phyloP scores from a whole-genome alignment of 2,329 filamentous ascomycete species.

The Alternaria sp. region DNA sequence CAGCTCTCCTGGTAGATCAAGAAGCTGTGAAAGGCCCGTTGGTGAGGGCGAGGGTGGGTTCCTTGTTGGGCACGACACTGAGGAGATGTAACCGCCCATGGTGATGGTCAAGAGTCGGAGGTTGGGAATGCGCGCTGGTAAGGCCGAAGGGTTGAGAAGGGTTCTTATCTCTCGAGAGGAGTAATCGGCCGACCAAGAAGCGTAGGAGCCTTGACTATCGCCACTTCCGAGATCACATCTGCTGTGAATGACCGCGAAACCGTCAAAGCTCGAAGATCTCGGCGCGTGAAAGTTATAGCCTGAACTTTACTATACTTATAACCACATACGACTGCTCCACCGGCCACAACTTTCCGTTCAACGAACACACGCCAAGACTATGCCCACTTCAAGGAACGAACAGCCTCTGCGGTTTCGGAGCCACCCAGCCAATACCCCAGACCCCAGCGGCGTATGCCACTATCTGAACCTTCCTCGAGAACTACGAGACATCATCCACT shows the following conservation, averaged over 20 bases:
- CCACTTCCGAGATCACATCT: not conserved
- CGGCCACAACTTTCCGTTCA: not conserved
- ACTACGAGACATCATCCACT: not conserved
- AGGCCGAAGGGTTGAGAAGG: not conserved
- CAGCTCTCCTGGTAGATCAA: not conserved
- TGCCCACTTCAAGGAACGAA: not conserved
- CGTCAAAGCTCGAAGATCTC: not conserved
- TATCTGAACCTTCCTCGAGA: not conserved
- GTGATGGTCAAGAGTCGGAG: not conserved
- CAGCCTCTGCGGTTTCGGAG: not conserved
- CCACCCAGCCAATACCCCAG: not conserved
- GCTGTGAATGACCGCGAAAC: not conserved
- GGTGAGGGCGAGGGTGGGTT: not conserved
- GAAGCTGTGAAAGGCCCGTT: not conserved
- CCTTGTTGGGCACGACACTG: not conserved
- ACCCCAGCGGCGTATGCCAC: not conserved
- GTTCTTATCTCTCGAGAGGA: not conserved
- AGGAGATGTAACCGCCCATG: not conserved
- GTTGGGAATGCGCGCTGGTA: not conserved
- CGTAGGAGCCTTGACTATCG: not conserved
- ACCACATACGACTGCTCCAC: not conserved
- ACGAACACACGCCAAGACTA: not conserved
- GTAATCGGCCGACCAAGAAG: not conserved
- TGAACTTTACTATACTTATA: too few species aligned
- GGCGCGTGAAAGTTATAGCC: not conserved